Percentiles rank a stretch among this genome's conserved stretches.
phyloP scores from a whole-genome alignment of 768 basidiomycete species.

The Tricholoma sp. region DNA sequence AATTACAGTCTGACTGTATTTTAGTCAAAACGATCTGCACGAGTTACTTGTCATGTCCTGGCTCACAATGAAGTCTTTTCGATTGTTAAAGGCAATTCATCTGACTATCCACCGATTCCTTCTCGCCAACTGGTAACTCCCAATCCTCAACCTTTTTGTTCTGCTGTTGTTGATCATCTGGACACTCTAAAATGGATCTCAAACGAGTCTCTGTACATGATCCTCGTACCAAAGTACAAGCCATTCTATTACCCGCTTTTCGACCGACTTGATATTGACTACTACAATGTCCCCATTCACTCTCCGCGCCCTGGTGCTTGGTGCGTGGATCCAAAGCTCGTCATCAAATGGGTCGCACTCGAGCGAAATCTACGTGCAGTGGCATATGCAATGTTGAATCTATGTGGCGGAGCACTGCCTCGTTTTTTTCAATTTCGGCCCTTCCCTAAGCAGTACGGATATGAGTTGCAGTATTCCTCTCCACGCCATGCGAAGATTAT shows the following conservation, averaged over 20 bases:
- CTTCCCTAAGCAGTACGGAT: constrained; percentile 2
- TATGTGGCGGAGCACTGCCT: background rate
- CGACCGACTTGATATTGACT: background rate
- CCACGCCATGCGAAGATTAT: background rate
- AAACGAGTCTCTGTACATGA: background rate
- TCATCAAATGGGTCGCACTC: background rate
- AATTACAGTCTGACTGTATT: too few species aligned
- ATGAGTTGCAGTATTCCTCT: background rate
- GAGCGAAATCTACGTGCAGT: constrained; percentile 4
- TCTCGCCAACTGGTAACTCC: too few species aligned
- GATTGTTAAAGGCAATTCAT: too few species aligned
- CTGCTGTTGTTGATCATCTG: too few species aligned
- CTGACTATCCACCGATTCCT: too few species aligned
- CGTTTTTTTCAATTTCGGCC: constrained; percentile 2
- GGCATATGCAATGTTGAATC: constrained; percentile 2
- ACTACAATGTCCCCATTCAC: background rate
- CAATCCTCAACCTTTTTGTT: too few species aligned
- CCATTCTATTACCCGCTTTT: background rate
- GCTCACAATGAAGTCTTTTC: too few species aligned
- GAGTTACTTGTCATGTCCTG: too few species aligned
- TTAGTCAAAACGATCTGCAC: too few species aligned
- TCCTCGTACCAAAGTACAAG: background rate
- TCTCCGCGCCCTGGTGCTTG: background rate
- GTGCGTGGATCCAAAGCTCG: background rate
- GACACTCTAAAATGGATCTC: too few species aligned